A percentile compares a stretch with the other conserved stretches of the same genome.
These are phyloP conservation scores for Musa acuminata DNA, from an alignment of 176 grass and related monocot genomes.

Conservation along the genomic window DNA sequence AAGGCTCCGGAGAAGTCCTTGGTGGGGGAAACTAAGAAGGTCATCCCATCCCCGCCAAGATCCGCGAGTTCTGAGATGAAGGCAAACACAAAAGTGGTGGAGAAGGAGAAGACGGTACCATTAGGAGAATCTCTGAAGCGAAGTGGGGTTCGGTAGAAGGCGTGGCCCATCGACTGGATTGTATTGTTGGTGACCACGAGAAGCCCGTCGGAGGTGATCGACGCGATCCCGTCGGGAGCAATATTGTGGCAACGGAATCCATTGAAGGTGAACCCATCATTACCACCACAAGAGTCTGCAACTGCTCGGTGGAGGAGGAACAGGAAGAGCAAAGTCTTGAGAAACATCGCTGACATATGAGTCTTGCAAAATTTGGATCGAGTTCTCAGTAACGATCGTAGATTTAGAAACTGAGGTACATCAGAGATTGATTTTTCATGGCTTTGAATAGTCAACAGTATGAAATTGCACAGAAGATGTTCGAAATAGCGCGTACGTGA, in stretches of 20 bases:
- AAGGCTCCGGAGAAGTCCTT: too few species aligned
- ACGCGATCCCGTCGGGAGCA: constrained; percentile 14
- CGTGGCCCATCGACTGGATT: constrained; percentile 1
- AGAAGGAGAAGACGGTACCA: constrained; percentile 7
- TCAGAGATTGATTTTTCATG: too few species aligned
- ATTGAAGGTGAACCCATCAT: constrained; percentile 21
- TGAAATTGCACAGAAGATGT: too few species aligned
- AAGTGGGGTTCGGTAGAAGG: too few species aligned
- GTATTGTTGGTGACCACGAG: constrained; percentile 20
- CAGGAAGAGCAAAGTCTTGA: neutral
- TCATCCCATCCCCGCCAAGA: neutral
- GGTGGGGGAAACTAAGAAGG: too few species aligned
- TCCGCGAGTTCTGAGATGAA: neutral
- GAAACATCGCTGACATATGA: too few species aligned
- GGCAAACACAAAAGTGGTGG: neutral
- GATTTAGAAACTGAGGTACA: neutral
- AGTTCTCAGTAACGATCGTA: too few species aligned
- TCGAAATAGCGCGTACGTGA: too few species aligned
- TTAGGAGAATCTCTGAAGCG: too few species aligned
- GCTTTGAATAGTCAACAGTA: too few species aligned
- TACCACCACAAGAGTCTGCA: neutral
- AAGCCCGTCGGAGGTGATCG: constrained; percentile 14
- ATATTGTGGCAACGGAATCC: constrained; percentile 21
- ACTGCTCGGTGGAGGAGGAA: neutral
- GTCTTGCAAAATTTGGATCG: too few species aligned